Evolutionary conservation across 192 early-diverging fungal species (phyloP).

Genomic region (Allomyces macrogynus): DNA sequence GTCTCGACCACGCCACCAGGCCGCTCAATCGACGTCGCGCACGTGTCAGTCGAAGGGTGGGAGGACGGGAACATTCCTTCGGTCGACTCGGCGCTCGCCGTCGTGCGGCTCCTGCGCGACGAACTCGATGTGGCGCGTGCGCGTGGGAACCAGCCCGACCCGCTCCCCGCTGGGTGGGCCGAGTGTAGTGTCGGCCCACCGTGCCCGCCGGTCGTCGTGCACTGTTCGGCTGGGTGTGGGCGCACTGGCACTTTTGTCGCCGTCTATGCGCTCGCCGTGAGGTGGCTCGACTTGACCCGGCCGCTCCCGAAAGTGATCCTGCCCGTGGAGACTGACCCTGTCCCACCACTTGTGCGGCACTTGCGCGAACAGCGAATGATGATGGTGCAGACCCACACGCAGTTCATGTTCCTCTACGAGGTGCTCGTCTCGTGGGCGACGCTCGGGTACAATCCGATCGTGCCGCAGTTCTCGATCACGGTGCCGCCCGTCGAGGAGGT

Average conservation of each 20-base stretch:
- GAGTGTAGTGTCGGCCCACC: too few relatives aligned
- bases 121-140: neutral
- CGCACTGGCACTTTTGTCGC: slow-evolving; percentile 31
- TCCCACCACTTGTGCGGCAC: slow-evolving; percentile 14
- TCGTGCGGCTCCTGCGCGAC: neutral
- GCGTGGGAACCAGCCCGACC: neutral
- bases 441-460: too few relatives aligned
- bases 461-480: too few relatives aligned
- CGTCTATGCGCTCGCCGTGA: slow-evolving; percentile 14
- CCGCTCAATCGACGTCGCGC: neutral
- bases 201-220: slow-evolving; percentile 21
- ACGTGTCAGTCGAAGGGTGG: neutral
- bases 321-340: slow-evolving; percentile 9
- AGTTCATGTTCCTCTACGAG: slow-evolving; percentile 36
- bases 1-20: too few relatives aligned
- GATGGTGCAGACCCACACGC: slow-evolving; percentile 33
- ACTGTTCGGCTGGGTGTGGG: slow-evolving; percentile 35
- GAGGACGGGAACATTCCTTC: neutral
- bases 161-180: neutral
- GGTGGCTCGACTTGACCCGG: neutral
- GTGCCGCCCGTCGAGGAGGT: too few relatives aligned
- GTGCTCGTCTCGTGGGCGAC: slow-evolving; percentile 13
- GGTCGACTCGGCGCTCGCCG: neutral
- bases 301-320: slow-evolving; percentile 2
- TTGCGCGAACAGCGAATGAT: slow-evolving; percentile 21